Evolutionary conservation across 2,329 filamentous ascomycete species (phyloP), one percentile per base, ranked within the genome.

Genomic region (Parastagonospora nodorum): DNA sequence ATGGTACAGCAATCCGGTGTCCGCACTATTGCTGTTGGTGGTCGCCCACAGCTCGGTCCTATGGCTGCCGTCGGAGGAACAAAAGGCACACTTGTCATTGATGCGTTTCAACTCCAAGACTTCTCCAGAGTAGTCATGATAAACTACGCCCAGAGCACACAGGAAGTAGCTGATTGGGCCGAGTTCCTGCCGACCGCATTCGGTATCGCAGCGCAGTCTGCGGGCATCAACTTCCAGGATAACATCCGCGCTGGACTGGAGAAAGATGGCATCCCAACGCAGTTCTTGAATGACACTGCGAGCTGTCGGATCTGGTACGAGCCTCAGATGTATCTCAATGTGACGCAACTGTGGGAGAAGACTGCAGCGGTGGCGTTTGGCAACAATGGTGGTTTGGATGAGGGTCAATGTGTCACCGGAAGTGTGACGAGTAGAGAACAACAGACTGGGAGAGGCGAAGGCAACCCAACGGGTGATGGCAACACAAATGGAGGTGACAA

Each of bases 261-360:
- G 47, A 45, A 42, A 0, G 66, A 61, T 4, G 71, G 69, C 5
- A 67, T 77, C 0, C 80, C 85, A 11, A 69, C 81, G 12, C 86
- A 88, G 58, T 88, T 87, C 61, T 70, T 82, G 2, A 83, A 84
- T 48, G 81, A 86, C 55, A 78, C 83, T 1, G 82, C 85, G 1
- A 81, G 85, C 57, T 88, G 85, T 57, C 76, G 84, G 5, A 66
- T 87, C 10, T 88, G 80, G 63, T 87, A 82, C 52, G 85, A 84
- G 2, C 64, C 76, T 12, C 68, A 75, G 2, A 85, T 84, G 69
- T 68, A 83, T 30, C 68, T 77, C 3, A 77, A 84, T 50, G 77
- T 82, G 2, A 75, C 74, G 2, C 73, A 69, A n/a, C 61, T 83
- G 30, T 88, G 85, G 85, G 73, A 71, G 28, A 74, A 71, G 50